Evolutionary conservation across 345 rosid genomes (phyloP).

Genomic region (Rhodomyrtus tomentosa): DNA sequence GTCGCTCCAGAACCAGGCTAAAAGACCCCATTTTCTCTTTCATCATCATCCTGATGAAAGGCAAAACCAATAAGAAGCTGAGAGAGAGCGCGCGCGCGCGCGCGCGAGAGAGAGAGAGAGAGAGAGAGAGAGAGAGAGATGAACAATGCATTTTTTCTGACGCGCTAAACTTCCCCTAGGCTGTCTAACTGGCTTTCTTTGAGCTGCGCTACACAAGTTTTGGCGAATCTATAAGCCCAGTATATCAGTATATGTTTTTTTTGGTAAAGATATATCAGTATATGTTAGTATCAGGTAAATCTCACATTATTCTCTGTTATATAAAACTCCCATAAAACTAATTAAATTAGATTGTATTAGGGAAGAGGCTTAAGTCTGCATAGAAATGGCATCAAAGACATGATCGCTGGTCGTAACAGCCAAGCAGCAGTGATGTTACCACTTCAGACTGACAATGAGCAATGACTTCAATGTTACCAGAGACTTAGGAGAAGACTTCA

Average conservation of each 20-base stretch:
- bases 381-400: background rate
- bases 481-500: background rate
- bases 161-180: background rate
- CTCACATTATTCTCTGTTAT: background rate
- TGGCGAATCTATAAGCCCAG: background rate
- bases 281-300: background rate
- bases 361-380: background rate
- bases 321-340: background rate
- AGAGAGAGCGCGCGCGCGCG: too few species aligned
- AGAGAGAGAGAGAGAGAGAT: background rate
- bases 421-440: background rate
- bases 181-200: background rate
- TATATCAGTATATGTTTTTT: too few species aligned
- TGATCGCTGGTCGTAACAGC: background rate
- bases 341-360: background rate
- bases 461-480: background rate
- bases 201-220: background rate
- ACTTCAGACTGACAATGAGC: background rate
- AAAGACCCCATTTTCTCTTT: conserved; percentile 40
- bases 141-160: background rate
- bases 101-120: too few species aligned
- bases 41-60: conserved; percentile 61
- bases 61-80: conserved; percentile 16
- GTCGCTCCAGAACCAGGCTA: conserved; percentile 80
- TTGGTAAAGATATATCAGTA: too few species aligned